Conservation (phyloP, 2,329 filamentous ascomycete species). For the Shiraia bambusicola region DNA sequence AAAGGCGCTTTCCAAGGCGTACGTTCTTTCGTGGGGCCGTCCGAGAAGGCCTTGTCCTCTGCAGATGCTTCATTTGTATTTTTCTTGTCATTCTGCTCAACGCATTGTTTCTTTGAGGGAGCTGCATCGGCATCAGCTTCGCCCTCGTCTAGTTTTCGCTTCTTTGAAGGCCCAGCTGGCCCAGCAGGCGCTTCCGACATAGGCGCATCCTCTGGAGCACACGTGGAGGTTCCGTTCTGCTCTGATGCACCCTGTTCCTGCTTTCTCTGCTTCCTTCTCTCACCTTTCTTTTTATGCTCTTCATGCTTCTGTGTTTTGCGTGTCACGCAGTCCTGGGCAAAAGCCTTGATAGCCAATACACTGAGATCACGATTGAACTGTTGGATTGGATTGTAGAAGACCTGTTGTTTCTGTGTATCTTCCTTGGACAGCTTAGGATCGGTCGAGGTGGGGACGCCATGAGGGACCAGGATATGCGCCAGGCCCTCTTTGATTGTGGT, state of each 20-base stretch:
- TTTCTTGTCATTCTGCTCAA: conserved; percentile 17
- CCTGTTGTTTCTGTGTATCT: conserved; percentile 65
- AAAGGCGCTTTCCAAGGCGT: conserved; percentile 29
- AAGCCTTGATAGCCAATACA: conserved; percentile 86
- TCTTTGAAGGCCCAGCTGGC: conserved; percentile 10
- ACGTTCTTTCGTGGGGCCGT: conserved; percentile 8
- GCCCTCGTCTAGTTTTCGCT: conserved; percentile 24
- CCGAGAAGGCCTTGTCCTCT: conserved; percentile 2
- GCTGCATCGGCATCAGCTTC: conserved; percentile 13
- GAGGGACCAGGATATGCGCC: conserved; percentile 67
- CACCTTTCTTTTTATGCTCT: conserved; percentile 38
- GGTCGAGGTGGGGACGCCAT: conserved; percentile 50
- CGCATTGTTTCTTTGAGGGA: conserved; percentile 31
- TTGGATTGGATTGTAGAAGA: conserved; percentile 99
- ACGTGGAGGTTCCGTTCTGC: conserved; percentile 1
- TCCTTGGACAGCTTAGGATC: conserved; percentile 52
- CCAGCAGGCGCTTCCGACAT: too few species aligned
- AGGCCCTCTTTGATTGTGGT: conserved; percentile 66
- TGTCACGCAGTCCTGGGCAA: conserved; percentile 67
- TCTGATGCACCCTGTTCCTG: conserved; percentile 12
- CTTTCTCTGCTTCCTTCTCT: conserved; percentile 24
- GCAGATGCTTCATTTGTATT: conserved; percentile 6
- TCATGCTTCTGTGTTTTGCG: conserved; percentile 51
- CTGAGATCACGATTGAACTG: conserved; percentile 98
- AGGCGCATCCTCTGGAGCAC: conserved; percentile 7